These are phyloP conservation scores for Fusarium lateritium DNA, from an alignment of 2,329 filamentous ascomycete genomes.

Conservation along the genomic window DNA sequence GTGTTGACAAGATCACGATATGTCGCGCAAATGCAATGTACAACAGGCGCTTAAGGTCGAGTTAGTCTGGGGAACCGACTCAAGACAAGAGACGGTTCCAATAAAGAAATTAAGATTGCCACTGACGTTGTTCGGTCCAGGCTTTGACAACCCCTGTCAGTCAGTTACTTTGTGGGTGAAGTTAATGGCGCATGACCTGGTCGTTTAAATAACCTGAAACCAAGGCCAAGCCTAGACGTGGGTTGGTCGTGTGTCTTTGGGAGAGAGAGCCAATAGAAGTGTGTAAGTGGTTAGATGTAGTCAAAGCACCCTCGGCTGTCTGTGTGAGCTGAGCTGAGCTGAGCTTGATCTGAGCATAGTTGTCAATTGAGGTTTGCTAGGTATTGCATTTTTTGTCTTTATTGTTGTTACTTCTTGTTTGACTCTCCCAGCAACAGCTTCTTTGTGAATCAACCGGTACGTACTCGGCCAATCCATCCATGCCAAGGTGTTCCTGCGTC, in stretches of 20 bases:
- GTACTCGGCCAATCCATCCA: background rate
- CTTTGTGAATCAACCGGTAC: background rate
- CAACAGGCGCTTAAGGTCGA: background rate
- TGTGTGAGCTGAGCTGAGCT: conserved; percentile 2
- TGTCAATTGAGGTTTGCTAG: background rate
- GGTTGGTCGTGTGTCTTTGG: conserved; percentile 9
- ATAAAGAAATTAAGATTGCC: conserved; percentile 42
- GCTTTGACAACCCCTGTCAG: conserved; percentile 19
- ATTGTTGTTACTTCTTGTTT: background rate
- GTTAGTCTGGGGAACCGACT: conserved; percentile 24
- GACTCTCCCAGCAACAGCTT: background rate
- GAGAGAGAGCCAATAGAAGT: conserved; percentile 4
- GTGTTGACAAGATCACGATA: conserved; percentile 2
- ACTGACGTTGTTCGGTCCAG: conserved; percentile 33
- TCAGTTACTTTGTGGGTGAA: background rate
- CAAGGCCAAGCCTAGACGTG: conserved; percentile 23
- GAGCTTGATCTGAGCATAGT: background rate
- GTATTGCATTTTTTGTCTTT: background rate
- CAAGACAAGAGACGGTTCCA: background rate
- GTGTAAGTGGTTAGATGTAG: background rate
- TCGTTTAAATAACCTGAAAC: conserved; percentile 43
- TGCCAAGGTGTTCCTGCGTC: conserved; percentile 46
- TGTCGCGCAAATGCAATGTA: background rate
- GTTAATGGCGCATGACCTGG: conserved; percentile 37
- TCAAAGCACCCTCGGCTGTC: background rate